phyloP scores from a whole-genome alignment of 805 yeast genomes.

The Zygosaccharomyces siamensis region DNA sequence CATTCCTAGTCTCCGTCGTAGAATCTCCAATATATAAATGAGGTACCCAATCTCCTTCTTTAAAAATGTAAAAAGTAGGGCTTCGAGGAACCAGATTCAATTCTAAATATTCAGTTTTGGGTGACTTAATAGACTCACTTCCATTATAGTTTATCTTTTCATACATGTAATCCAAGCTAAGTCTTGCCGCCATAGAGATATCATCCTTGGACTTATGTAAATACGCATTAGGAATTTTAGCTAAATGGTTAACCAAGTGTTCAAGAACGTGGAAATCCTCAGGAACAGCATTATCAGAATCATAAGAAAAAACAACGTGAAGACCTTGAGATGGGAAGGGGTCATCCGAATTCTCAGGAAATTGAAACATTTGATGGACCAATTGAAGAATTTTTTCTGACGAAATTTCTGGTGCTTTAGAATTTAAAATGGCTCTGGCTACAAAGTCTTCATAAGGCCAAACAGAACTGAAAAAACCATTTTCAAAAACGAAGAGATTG shows the following conservation, averaged over 20 bases:
- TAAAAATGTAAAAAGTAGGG: constrained; percentile 60
- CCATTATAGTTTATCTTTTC: constrained; percentile 43
- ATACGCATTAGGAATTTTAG: constrained; percentile 52
- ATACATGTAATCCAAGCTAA: constrained; percentile 34
- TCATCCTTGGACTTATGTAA: constrained; percentile 50
- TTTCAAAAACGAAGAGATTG: constrained; percentile 24
- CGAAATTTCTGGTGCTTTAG: constrained; percentile 36
- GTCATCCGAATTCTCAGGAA: constrained; percentile 14
- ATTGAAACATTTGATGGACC: constrained; percentile 13
- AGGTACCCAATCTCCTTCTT: constrained; percentile 50
- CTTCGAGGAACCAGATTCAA: constrained; percentile 52
- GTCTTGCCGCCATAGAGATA: constrained; percentile 40
- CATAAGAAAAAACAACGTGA: constrained; percentile 50
- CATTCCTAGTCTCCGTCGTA: constrained; percentile 57
- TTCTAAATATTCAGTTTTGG: constrained; percentile 43
- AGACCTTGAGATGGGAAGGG: constrained; percentile 27
- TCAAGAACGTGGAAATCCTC: constrained; percentile 65
- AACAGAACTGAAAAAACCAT: constrained; percentile 24
- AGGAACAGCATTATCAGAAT: constrained; percentile 39
- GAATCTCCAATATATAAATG: constrained; percentile 56
- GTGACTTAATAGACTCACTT: constrained; percentile 32
- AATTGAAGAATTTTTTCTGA: constrained; percentile 16
- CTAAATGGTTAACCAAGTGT: constrained; percentile 54
- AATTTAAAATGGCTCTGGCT: constrained; percentile 43
- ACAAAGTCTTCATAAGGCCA: constrained; percentile 43